Conservation (phyloP, 202 grass and related monocot genomes). For the Cymbopogon flexuosus region DNA sequence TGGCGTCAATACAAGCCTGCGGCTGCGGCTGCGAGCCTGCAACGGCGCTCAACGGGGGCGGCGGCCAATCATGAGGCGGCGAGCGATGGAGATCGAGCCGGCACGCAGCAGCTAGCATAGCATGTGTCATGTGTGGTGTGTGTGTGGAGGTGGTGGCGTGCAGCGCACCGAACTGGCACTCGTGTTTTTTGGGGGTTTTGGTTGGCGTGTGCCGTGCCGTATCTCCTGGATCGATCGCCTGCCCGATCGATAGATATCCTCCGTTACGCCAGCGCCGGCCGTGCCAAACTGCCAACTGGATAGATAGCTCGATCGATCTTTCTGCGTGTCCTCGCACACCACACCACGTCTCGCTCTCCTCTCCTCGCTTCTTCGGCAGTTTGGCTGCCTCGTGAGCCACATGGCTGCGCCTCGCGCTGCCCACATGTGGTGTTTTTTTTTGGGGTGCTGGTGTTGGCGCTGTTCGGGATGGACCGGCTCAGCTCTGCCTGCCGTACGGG, state of each 20-base stretch:
- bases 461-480: background rate
- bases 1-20: background rate
- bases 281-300: background rate
- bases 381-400: background rate
- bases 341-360: background rate
- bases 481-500: background rate
- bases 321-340: background rate
- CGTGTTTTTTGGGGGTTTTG: background rate
- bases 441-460: background rate
- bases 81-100: background rate
- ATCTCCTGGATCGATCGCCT: background rate
- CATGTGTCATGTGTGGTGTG: background rate
- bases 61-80: constrained; percentile 22
- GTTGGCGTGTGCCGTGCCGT: background rate
- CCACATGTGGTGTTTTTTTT: background rate
- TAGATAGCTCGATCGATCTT: no score
- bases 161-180: background rate
- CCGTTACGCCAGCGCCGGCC: background rate
- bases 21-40: background rate
- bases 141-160: background rate
- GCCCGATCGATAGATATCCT: background rate
- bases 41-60: background rate
- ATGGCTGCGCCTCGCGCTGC: background rate
- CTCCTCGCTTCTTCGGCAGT: background rate
- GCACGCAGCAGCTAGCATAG: background rate